These are phyloP conservation scores for Xylaria hypoxylon DNA, from an alignment of 2,329 filamentous ascomycete species.

Conservation along the genomic window DNA sequence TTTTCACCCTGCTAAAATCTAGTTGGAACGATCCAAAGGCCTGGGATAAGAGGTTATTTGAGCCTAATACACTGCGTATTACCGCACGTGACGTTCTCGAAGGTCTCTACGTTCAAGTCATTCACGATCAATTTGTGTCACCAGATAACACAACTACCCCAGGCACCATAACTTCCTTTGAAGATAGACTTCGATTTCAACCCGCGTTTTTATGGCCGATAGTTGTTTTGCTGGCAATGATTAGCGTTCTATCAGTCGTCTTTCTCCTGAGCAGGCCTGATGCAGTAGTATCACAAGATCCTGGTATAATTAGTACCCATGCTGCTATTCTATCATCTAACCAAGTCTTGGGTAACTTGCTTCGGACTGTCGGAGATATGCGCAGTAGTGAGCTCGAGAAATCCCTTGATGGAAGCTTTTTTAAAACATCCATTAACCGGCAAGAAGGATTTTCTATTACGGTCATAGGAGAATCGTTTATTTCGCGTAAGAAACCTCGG, in stretches of 20 bases:
- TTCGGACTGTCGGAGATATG: background rate
- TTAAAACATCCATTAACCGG: background rate
- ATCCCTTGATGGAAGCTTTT: conserved; percentile 7
- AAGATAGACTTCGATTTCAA: conserved; percentile 4
- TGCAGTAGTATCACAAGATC: conserved; percentile 2
- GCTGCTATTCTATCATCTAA: conserved; percentile 7
- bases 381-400: conserved; percentile 6
- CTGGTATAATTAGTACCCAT: background rate
- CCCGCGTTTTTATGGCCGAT: background rate
- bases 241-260: background rate
- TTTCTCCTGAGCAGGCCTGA: background rate
- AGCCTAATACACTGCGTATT: background rate
- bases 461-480: background rate
- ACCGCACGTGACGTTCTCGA: background rate
- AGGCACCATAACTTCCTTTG: background rate
- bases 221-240: background rate
- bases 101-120: conserved; percentile 6
- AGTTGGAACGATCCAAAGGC: background rate
- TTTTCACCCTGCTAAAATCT: background rate
- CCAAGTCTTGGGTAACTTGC: background rate
- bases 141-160: background rate
- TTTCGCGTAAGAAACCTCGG: background rate
- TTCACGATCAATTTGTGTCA: background rate
- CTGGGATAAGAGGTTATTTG: background rate
- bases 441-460: background rate